Base-by-base conservation (phyloP, 345 rosid species). In the Eucalyptus pauciflora region DNA sequence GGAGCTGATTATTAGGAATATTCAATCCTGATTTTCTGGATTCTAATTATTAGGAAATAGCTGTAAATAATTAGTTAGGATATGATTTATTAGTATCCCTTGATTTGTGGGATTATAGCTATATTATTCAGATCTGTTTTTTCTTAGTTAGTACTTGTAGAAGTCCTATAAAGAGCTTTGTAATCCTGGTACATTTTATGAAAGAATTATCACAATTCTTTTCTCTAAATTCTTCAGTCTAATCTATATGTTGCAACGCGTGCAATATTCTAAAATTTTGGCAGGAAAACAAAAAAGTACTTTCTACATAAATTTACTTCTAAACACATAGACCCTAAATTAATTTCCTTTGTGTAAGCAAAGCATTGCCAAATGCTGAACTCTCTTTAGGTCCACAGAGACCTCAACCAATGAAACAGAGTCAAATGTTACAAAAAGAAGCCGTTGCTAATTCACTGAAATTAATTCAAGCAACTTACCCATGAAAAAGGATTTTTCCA, bases 401-500 rank as follows among this genome's bases (percentile, higher is more conserved):
- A 76, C 48, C 83, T 37, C 83, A 76, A 37, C 5, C 48, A 20
- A 18, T 17, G 48, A 37, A 76, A 76, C 83, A 76, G 20, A 71
- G 13, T 9, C 25, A 17, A 71, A 18, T 3, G 25, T 71, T 71
- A 37, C 81, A 1, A 15, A 71, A 45, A 54, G 80, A 56, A 88
- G 85, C 8, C 33, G 48, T 15, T 41, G 29, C 22, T 85, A 25
- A 64, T 18, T n/a, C 33, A 10, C 4, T 11, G 12, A n/a, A 43
- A 86, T 31, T 33, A 62, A 85, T 62, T 48, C 46, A 60, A 24
- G 76, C 54, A 45, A 62, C 80, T 51, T 86, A 92, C 92, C 89
- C 27, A 31, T 24, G 80, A 43, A 92, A 92, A 87, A 89, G 86
- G 37, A 87, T 83, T 27, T 89, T 90, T 43, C 93, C 93, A 14